Evolutionary conservation across 257 asterid species (phyloP).

Genomic region (Avicennia marina): DNA sequence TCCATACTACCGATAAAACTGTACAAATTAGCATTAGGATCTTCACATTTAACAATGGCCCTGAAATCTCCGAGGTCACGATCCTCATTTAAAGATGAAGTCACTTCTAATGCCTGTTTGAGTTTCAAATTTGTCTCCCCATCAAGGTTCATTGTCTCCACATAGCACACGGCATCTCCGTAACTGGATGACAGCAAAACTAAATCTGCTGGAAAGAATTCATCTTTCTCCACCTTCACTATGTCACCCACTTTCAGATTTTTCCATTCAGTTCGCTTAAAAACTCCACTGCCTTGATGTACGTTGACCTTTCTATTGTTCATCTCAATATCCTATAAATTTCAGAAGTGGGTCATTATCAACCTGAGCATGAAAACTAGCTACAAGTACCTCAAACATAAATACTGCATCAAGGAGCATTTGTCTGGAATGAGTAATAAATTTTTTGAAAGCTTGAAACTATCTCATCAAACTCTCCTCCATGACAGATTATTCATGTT

Average conservation of each 20-base stretch:
- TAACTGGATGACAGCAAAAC: conserved; percentile 77
- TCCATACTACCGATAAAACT: conserved; percentile 81
- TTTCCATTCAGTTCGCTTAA: conserved; percentile 61
- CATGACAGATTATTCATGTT: too few species aligned
- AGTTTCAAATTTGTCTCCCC: conserved; percentile 93
- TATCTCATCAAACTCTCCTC: too few species aligned
- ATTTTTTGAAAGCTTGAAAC: too few species aligned
- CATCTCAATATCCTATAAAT: conserved; percentile 73
- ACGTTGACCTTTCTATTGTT: conserved; percentile 72
- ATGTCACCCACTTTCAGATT: conserved; percentile 78
- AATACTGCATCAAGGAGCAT: background rate
- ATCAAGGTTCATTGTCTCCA: conserved; percentile 94
- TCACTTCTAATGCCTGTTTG: conserved; percentile 69
- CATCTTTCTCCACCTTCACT: conserved; percentile 80
- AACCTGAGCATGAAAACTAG: background rate
- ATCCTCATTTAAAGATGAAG: conserved; percentile 53
- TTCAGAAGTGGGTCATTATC: conserved; percentile 1
- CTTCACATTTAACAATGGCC: conserved; percentile 76
- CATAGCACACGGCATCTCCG: conserved; percentile 85
- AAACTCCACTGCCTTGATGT: conserved; percentile 56
- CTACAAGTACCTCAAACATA: background rate
- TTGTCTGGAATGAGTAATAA: background rate
- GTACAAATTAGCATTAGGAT: conserved; percentile 86
- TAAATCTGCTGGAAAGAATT: conserved; percentile 89
- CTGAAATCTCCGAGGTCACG: conserved; percentile 39